Conservation (phyloP, 495 filamentous ascomycete species). For the Penicillium mononematosum region DNA sequence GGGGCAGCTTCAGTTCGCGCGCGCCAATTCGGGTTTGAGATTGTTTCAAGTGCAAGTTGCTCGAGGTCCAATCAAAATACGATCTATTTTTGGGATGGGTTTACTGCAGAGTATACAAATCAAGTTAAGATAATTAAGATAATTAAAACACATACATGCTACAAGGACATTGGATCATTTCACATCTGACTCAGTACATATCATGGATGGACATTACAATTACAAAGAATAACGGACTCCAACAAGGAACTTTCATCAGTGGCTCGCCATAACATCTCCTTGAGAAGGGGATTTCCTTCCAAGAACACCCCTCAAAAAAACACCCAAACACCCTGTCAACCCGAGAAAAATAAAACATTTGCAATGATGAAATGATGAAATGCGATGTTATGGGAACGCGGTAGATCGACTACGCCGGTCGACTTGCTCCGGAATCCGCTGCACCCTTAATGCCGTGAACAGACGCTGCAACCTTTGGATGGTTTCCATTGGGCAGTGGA, state of each 20-base stretch:
- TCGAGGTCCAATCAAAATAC: conserved; percentile 19
- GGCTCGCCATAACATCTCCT: conserved; percentile 25
- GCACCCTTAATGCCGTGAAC: conserved; percentile 22
- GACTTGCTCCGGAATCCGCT: conserved; percentile 34
- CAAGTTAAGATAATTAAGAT: not conserved
- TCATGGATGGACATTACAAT: conserved; percentile 23
- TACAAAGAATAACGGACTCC: conserved; percentile 14
- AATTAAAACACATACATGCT: not conserved
- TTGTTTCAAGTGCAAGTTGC: conserved; percentile 16
- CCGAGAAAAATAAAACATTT: conserved; percentile 1
- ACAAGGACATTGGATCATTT: conserved; percentile 6
- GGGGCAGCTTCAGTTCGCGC: conserved; percentile 25
- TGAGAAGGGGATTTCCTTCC: conserved; percentile 32
- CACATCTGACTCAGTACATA: conserved; percentile 21
- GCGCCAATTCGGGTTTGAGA: conserved; percentile 19
- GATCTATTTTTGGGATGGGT: not conserved
- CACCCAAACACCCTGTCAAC: conserved; percentile 10
- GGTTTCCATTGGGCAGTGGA: conserved; percentile 29
- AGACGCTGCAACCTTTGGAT: conserved; percentile 24
- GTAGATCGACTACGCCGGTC: conserved; percentile 36
- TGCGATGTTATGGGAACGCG: not conserved
- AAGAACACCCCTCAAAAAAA: conserved; percentile 16
- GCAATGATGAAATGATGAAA: conserved; percentile 20
- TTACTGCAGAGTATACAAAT: not conserved
- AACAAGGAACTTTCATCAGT: conserved; percentile 17